A percentile compares a stretch with the other conserved stretches of the same genome.
Evolutionary conservation across 331 rosid genomes (phyloP).

Genomic region (Dryas integrifolia): DNA sequence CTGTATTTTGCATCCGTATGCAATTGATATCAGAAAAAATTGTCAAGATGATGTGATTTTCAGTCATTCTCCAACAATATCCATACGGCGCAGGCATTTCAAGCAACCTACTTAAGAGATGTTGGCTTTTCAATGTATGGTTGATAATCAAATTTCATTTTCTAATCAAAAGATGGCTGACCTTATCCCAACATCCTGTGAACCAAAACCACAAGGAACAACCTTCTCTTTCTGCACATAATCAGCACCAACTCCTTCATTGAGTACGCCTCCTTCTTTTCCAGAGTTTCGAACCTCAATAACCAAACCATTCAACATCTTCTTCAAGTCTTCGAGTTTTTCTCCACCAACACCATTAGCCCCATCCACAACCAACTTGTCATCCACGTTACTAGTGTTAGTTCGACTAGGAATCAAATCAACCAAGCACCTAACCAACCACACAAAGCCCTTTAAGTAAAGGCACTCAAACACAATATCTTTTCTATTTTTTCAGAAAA

Average conservation of each 20-base stretch:
- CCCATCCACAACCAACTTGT: constrained; percentile 74
- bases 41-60: not conserved
- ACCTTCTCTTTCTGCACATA: constrained; percentile 92
- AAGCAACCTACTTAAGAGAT: not conserved
- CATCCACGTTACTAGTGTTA: constrained; percentile 28
- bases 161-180: constrained; percentile 37
- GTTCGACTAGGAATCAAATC: constrained; percentile 59
- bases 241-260: constrained; percentile 95
- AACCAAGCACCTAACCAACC: constrained; percentile 71
- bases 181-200: constrained; percentile 70
- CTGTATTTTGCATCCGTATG: not conserved
- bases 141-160: constrained; percentile 12
- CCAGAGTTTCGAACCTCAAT: constrained; percentile 71
- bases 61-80: not conserved
- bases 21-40: not conserved
- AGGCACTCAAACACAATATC: not conserved
- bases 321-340: constrained; percentile 53
- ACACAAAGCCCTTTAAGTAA: constrained; percentile 30
- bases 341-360: constrained; percentile 93
- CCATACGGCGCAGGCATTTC: not conserved
- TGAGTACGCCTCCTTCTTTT: constrained; percentile 70
- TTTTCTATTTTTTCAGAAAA: not conserved
- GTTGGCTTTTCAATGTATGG: not conserved
- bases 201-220: constrained; percentile 60
- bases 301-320: constrained; percentile 49